Evolutionary conservation across 2,329 filamentous ascomycete species (phyloP).

Genomic region (Dactylellina parvicollis): DNA sequence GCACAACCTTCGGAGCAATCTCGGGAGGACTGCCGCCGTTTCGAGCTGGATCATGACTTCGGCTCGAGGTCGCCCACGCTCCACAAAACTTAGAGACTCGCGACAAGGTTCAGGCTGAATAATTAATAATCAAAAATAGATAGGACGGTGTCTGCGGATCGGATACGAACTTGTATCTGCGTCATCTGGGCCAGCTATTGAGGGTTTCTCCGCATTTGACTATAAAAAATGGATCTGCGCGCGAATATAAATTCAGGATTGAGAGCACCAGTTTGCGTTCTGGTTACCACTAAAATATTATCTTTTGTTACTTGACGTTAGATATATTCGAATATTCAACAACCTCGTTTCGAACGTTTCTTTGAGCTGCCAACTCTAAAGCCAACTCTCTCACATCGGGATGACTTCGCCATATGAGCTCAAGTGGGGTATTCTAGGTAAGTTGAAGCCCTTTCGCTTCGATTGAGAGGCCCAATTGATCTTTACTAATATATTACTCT

Average conservation of each 20-base stretch:
- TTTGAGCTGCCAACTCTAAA: too few species aligned
- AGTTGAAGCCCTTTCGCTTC: background rate
- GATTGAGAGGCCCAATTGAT: background rate
- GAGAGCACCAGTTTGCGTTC: too few species aligned
- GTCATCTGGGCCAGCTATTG: background rate
- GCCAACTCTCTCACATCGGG: background rate
- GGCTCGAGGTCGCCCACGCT: background rate
- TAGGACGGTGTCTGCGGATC: background rate
- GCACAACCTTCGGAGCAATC: constrained; percentile 33
- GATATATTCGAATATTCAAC: too few species aligned
- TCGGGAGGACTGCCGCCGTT: constrained; percentile 10
- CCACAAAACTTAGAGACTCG: background rate
- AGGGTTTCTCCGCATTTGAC: background rate
- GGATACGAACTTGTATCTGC: too few species aligned
- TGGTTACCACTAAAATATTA: too few species aligned
- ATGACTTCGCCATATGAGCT: constrained; percentile 53
- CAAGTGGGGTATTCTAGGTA: constrained; percentile 58
- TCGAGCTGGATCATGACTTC: constrained; percentile 11
- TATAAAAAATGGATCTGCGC: too few species aligned
- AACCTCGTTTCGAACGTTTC: too few species aligned
- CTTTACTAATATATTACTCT: background rate
- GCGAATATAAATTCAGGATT: too few species aligned
- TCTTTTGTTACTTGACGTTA: too few species aligned
- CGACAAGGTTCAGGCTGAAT: constrained; percentile 43
- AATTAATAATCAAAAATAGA: constrained; percentile 1